Evolutionary conservation across 768 basidiomycete genomes (phyloP), one percentile per base, ranked within the genome.

Genomic region (Amanita thiersii): DNA sequence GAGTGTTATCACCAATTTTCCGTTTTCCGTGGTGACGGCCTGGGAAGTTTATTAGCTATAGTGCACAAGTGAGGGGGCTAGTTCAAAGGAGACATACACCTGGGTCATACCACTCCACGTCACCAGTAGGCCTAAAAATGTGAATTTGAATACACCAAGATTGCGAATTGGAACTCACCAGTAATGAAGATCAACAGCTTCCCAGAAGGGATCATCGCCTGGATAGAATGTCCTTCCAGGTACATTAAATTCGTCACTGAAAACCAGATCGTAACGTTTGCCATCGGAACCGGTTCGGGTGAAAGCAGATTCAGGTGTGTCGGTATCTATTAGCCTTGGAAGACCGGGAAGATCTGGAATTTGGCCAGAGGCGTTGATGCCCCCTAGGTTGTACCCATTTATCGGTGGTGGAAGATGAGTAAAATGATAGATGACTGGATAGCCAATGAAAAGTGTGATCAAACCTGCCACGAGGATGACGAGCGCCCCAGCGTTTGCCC

Each of bases 91-190:
- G 8, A 47, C 72, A 50, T 50, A 81, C 79, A 61, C 63, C 59
- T 19, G 85, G 86, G 49, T 77, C 74, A 60, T 91, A 91, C 87
- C 87, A 91, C 60, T 91, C 88, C 36, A 83, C 53, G 54, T 91
- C 85, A 43, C 66, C 81, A 12, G 87, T 86, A 1, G 81, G 71
- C 68, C 66, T 68, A 24, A 58, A 41, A 39, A 32, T 50, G 17
- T 19, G 40, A 41, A 38, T 24, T 28, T 31, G 17, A 37, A 18
- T 35, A 37, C 11, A 35, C 19, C 18, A 40, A 1, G 21, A 28
- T 11, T 11, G n/a, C 9, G 26, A 21, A 14, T 33, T 12, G 6
- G 20, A 48, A 51, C 68, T 48, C 31, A 82, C 84, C 86, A 89
- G 59, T 94, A 96, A 56, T 93, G 78, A 23, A 93, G 58, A 56